Evolutionary conservation across 2,329 filamentous ascomycete species (phyloP), one percentile per base, ranked within the genome.

Genomic region (Alternaria burnsii): DNA sequence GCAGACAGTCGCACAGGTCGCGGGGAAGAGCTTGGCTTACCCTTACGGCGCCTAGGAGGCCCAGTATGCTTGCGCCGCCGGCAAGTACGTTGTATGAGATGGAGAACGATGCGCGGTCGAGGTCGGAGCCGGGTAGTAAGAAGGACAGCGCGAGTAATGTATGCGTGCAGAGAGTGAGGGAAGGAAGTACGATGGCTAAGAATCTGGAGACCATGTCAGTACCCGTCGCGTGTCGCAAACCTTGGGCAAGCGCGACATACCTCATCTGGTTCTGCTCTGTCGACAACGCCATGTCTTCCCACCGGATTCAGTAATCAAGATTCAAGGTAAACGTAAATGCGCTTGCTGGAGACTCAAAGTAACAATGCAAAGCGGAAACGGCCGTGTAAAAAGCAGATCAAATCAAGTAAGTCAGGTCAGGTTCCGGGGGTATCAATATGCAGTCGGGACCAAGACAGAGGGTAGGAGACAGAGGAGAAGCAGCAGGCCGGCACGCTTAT

Each of bases 31-130:
- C 34, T 34, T 52, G 43, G 70, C 76, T 62, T 76, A 83, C 82
- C 69, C 75, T 74, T n/a, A 82, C 42, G 32, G 79, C 80, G 44
- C 81, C 81, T n/a, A 81, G 54, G 26, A 83, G 59, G 5, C 81
- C 81, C 46, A 82, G 68, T 10, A 79, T 63, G 62, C 79, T 81
- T 43, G 80, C 68, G 9, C 78, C 62, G 57, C 76, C 76, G 18
- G 80, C 78, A 34, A 81, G 71, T 60, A 78, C 71, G 22, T 81
- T 72, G 66, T 82, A 83, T 42, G 72, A 62, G 6, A 76, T 66
- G 30, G 79, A 78, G 56, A 66, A 72, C 10, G 59, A 76, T 67
- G 56, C 63, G 61, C 41, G 74, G 72, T 74, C 46, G 72, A 76
- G 47, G 73, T 68, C 59, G 28, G 66, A 59, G 38, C 69, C 60